Base-by-base conservation (phyloP, 805 yeast species). In the Monosporozyma aerobia region DNA sequence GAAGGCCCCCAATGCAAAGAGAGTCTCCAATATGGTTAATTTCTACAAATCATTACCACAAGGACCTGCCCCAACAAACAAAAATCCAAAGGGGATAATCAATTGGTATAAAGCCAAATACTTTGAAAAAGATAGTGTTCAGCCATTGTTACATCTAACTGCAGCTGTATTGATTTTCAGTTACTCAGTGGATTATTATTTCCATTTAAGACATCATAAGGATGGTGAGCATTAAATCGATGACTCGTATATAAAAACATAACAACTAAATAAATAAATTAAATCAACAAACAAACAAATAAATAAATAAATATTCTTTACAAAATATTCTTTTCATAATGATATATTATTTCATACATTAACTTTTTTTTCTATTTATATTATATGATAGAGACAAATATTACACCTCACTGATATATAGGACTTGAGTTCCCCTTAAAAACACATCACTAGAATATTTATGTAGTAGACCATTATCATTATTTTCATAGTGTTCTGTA, bases 1-100 rank as follows among this genome's bases (percentile, higher is more conserved):
- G 55, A 80, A 95, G 56, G 89, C 90, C 76, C 97, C 97, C 67
- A 86, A 92, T 65, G 98, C 98, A 64, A 88, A 89, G 81, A 88
- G 96, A 77, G 88, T 94, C 85, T 85, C 88, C 61, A 87, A 87
- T 72, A 96, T 92, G 65, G 97, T 92, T 65, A 79, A 87, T 59
- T 90, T 94, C 82, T 92, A 92, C 86, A 87, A 92, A 77, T 83
- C 89, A 63, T 82, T 92, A 65, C 99, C 99, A 69, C 90, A 89
- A 71, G 98, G 98, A 51, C 76, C 85, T 55, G 95, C 95, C 56
- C 83, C 92, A 60, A 82, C 82, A 62, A 79, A 83, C 65, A 49
- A 37, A 10, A 43, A 32, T 13, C 30, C 52, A 16, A 72, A 78
- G 59, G 82, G 85, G 57, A 79, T 86, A 60, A 68, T 83, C 58